Evolutionary conservation across 2,329 filamentous ascomycete species (phyloP), one percentile per base, ranked within the genome.

Genomic region (Cryoendolithus antarcticus): DNA sequence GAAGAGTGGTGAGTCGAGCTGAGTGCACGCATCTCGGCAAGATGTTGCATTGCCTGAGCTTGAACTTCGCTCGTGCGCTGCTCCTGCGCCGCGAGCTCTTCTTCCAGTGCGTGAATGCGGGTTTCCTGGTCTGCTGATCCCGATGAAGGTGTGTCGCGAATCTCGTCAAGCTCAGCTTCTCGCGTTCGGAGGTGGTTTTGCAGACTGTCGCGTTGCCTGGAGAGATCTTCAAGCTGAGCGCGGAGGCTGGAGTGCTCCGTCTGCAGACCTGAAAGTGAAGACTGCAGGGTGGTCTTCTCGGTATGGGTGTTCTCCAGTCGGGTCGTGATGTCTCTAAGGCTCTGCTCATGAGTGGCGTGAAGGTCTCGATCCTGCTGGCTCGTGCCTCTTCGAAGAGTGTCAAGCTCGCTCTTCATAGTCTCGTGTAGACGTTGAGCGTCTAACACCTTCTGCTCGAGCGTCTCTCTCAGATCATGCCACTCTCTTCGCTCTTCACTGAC

Each of bases 11-110:
- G 91, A 50, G 86, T 80, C 48, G 86, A 74, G 4, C 88, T 93
- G 35, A 96, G 71, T 34, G 75, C 68, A 46, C 84, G 79, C 91
- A 96, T 98, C 61, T 98, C 91, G 45, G 75, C 72, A 32, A 98
- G 63, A 57, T 89, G 94, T 37, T 78, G 74, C 41, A 84, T 78
- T 0, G 88, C 86, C 62, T 95, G 85, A 39, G 74, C 75, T 15
- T 84, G 77, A 27, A 95, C 91, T 53, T 94, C 83, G 44, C 93
- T 82, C 0, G 86, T 93, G 2, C 91, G 74, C 41, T 81, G 73
- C 49, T 86, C 80, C 58, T 96, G 89, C 46, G 88, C 74, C 41
- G 80, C 71, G 51, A 95, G 83, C 43, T 75, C 66, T 35, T 62
- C 62, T 47, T 77, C 69, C 11, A 75, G 56, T 19, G 66, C 61